A percentile compares a stretch with the other conserved stretches of the same genome.
Evolutionary conservation across 345 rosid species (phyloP).

Genomic region (Linum trigynum): DNA sequence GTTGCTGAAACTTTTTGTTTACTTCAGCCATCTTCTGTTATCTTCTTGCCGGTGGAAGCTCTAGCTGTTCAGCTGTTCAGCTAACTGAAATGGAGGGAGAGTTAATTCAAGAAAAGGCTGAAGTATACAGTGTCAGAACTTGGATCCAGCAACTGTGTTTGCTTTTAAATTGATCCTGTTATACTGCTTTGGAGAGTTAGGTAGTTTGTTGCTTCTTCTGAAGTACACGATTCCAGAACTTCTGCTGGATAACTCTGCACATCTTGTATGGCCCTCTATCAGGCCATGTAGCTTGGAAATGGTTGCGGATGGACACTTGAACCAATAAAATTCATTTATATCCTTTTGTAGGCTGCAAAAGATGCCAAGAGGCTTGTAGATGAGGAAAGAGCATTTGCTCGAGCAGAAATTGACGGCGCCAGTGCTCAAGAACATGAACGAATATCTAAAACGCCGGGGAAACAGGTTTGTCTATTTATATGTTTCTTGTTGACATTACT

Average conservation of each 20-base stretch:
- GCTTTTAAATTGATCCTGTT: not conserved
- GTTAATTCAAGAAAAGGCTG: conserved; percentile 77
- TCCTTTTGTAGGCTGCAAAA: conserved; percentile 65
- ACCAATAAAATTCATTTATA: not conserved
- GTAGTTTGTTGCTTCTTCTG: not conserved
- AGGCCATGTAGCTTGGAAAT: not conserved
- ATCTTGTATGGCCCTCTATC: not conserved
- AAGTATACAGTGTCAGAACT: conserved; percentile 78
- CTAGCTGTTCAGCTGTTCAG: conserved; percentile 92
- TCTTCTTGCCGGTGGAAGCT: conserved; percentile 73
- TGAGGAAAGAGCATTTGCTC: conserved; percentile 92
- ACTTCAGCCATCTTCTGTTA: not conserved
- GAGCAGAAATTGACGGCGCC: conserved; percentile 89
- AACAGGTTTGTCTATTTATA: conserved; percentile 32
- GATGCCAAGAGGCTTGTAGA: conserved; percentile 95
- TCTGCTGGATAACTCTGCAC: not conserved
- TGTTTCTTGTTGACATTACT: conserved; percentile 1
- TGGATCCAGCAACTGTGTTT: conserved; percentile 79
- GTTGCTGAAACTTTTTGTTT: conserved; percentile 5
- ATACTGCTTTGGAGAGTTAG: not conserved
- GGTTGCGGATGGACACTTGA: not conserved
- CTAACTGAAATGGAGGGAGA: conserved; percentile 96
- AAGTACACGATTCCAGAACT: not conserved
- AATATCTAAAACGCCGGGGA: conserved; percentile 67
- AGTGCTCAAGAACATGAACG: conserved; percentile 83